Evolutionary conservation across 768 basidiomycete species (phyloP), one percentile per base, ranked within the genome.

Genomic region (Suillus lakei): DNA sequence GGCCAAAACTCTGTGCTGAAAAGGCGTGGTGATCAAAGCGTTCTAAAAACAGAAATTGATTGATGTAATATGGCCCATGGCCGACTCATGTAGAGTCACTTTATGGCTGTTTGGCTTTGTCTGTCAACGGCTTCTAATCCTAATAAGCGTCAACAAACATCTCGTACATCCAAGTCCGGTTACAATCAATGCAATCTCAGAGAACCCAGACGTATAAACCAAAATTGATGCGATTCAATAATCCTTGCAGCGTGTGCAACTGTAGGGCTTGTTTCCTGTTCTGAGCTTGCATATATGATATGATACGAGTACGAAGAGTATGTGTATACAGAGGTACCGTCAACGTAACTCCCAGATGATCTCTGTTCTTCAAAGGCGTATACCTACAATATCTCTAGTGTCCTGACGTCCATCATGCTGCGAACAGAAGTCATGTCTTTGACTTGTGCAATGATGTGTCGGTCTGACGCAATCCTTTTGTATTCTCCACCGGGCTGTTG

Each of bases 1-100:
- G 81, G 68, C 70, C 66, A 59, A 66, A 60, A 68, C 63, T 68
- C 68, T 63, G 59, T 44, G 50, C 55, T 70, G 2, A 36, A 48
- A 54, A 62, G 58, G 39, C 18, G 32, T 39, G 63, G 39, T 44
- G 61, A 63, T 60, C 26, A 39, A 53, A 28, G 23, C 5, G 36
- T 39, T 34, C 55, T 59, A 61, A 59, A 59, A 41, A 39, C 56
- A 39, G 56, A 12, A 10, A 56, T 16, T 30, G 51, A 53, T 53
- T 53, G 51, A 53, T 53, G 51, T 53, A 53, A 53, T 30, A 30
- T 13, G 28, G 10, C 10, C 9, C 51, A 30, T 53, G 30, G 18
- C 30, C 53, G 53, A 54, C 53, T 54, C 53, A 54, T 54, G 16
- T 18, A 39, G 36, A 38, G 56, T 58, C 56, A 39, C 23, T 21